Evolutionary conservation across 192 early-diverging fungal genomes (phyloP).

Genomic region (Chytriomyces confervae): DNA sequence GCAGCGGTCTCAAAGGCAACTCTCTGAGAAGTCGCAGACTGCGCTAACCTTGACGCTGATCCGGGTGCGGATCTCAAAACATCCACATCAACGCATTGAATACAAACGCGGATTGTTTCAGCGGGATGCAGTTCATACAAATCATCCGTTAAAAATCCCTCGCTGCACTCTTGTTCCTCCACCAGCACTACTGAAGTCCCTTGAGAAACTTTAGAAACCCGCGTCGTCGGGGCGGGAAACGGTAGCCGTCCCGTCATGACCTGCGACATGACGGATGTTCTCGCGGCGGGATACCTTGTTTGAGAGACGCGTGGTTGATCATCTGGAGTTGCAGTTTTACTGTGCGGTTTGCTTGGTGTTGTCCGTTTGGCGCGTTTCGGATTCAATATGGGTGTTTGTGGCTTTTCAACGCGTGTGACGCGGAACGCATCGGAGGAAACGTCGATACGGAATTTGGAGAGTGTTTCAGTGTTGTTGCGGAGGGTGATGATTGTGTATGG

Average conservation of each 20-base stretch:
- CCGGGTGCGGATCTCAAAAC: constrained; percentile 9
- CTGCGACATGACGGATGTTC: not conserved
- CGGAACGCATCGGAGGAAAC: constrained; percentile 28
- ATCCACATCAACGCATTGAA: constrained; percentile 25
- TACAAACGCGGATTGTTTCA: constrained; percentile 41
- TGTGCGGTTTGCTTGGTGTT: not conserved
- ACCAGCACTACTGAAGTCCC: not conserved
- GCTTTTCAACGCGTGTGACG: constrained; percentile 21
- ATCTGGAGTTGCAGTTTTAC: not conserved
- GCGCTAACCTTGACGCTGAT: not conserved
- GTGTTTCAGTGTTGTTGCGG: constrained; percentile 45
- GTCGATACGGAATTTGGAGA: constrained; percentile 43
- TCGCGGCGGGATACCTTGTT: not conserved
- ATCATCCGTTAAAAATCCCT: not conserved
- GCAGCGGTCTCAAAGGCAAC: not conserved
- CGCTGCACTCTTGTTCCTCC: not conserved
- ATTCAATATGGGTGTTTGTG: constrained; percentile 10
- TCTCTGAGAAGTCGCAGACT: not conserved
- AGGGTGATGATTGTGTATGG: constrained; percentile 18
- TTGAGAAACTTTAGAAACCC: not conserved
- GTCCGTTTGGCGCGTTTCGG: constrained; percentile 7
- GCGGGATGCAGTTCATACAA: constrained; percentile 46
- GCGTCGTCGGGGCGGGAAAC: not conserved
- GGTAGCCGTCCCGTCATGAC: not conserved
- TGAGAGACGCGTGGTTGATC: not conserved